phyloP scores from a whole-genome alignment of 2,329 filamentous ascomycete species.

The Penicillium sp. region DNA sequence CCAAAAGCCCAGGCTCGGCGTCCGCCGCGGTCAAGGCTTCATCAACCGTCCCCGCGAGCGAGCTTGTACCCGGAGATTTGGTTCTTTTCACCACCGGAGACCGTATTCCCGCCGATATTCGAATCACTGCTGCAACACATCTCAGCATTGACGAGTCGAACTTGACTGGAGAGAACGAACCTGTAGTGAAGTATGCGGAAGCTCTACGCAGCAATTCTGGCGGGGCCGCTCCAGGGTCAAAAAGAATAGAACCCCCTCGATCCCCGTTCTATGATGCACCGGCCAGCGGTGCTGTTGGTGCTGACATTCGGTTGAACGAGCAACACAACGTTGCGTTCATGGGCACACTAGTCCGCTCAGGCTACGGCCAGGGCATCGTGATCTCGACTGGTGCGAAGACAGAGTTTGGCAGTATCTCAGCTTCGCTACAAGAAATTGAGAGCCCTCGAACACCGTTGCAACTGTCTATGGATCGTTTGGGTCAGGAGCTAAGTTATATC shows the following conservation, averaged over 20 bases:
- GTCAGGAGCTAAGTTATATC: conserved; percentile 92
- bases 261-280: conserved; percentile 60
- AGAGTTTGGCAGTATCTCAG: conserved; percentile 93
- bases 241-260: conserved; percentile 41
- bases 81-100: conserved; percentile 95
- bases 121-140: conserved; percentile 86
- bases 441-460: conserved; percentile 92
- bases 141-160: conserved; percentile 96
- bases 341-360: conserved; percentile 93
- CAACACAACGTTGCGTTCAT: conserved; percentile 95
- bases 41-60: conserved; percentile 78
- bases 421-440: conserved; percentile 90
- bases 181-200: conserved; percentile 73
- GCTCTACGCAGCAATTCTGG: conserved; percentile 47
- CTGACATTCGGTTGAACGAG: conserved; percentile 67
- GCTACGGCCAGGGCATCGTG: conserved; percentile 94
- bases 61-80: conserved; percentile 87
- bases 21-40: conserved; percentile 71
- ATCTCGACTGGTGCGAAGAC: conserved; percentile 92
- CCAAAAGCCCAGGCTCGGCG: conserved; percentile 51
- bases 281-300: conserved; percentile 58
- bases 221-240: conserved; percentile 33
- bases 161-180: conserved; percentile 92
- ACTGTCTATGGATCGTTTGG: conserved; percentile 94
- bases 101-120: conserved; percentile 91